Base-by-base conservation (phyloP, 2,329 filamentous ascomycete genomes). In the Fusarium setosum region DNA sequence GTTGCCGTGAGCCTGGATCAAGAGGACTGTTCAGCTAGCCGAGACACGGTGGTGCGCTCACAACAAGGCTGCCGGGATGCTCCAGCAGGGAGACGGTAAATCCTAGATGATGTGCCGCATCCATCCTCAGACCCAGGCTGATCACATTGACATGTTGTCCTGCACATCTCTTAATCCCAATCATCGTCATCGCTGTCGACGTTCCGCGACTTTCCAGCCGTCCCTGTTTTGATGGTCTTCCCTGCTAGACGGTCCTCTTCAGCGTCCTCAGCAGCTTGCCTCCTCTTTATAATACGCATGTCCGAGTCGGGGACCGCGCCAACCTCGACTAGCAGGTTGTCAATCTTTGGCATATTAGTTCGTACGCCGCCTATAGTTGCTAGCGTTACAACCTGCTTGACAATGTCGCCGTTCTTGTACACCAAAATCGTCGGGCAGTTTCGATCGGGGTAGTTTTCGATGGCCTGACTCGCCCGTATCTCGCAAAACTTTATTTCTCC, bases 401-500 rank as follows among this genome's bases (percentile, higher is more conserved):
- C 89, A 68, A 99, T 97, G 75, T 99, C 93, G 17, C 93, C 94
- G 72, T 97, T 93, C 75, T 90, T 91, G 80, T 99, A 99, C 0
- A 97, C 87, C 64, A 99, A 76, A 32, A 99, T 93, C 0, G 96
- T 99, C 2, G 96, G 96, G 58, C 94, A 97, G 77, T 99, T 99
- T 57, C 87, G 86, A 73, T 98, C 96, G 2, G 96, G 96, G 77
- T 99, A 99, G 37, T 93, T 93, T 77, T 98, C 96, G 70, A 99
- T 97, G 58, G 96, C 97, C 81, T 97, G 88, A 74, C 93, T 90
- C 7, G 90, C 96, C 70, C 90, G 88, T 70, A 99, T 98, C 81
- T 98, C 93, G 77, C 95, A 98, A 79, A 99, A 99, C 80, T 99
- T 99, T 77, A 99, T 83, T 67, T 99, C 95, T 18, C 94, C 93